These are phyloP conservation scores for Ichthyophthirius multifiliis DNA, from an alignment of 169 alveolate genomes.

Conservation along the genomic window DNA sequence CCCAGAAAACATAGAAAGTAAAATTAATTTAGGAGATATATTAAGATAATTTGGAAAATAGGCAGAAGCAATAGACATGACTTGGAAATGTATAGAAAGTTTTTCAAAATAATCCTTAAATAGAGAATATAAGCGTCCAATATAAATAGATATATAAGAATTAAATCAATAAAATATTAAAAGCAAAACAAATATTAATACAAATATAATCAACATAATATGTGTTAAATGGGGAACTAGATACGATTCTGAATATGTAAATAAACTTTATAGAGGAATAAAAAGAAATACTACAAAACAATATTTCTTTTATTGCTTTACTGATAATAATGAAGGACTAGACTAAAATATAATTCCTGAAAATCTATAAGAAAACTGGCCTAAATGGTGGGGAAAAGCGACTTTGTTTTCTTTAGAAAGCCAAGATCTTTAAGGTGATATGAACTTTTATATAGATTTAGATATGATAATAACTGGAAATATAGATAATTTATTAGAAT, in stretches of 20 bases:
- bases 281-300: slow-evolving; percentile 20
- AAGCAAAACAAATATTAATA: background rate
- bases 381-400: slow-evolving; percentile 76
- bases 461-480: slow-evolving; percentile 68
- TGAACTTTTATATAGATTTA: slow-evolving; percentile 58
- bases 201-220: slow-evolving; percentile 27
- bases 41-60: slow-evolving; percentile 49
- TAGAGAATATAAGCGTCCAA: background rate
- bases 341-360: slow-evolving; percentile 34
- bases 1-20: slow-evolving; percentile 50
- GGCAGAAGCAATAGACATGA: slow-evolving; percentile 54
- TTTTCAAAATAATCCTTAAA: slow-evolving; percentile 3
- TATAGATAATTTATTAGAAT: slow-evolving; percentile 34
- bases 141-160: background rate
- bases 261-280: slow-evolving; percentile 57
- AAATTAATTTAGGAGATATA: slow-evolving; percentile 52
- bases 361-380: slow-evolving; percentile 47
- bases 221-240: slow-evolving; percentile 72
- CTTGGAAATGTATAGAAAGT: slow-evolving; percentile 31
- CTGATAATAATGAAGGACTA: slow-evolving; percentile 55
- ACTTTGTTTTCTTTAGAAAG: slow-evolving; percentile 40
- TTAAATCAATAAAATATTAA: background rate
- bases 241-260: slow-evolving; percentile 64
- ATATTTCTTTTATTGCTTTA: slow-evolving; percentile 56
- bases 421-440: slow-evolving; percentile 34